Evolutionary conservation across 768 basidiomycete species (phyloP).

Genomic region (Podaxis carcinomalis): DNA sequence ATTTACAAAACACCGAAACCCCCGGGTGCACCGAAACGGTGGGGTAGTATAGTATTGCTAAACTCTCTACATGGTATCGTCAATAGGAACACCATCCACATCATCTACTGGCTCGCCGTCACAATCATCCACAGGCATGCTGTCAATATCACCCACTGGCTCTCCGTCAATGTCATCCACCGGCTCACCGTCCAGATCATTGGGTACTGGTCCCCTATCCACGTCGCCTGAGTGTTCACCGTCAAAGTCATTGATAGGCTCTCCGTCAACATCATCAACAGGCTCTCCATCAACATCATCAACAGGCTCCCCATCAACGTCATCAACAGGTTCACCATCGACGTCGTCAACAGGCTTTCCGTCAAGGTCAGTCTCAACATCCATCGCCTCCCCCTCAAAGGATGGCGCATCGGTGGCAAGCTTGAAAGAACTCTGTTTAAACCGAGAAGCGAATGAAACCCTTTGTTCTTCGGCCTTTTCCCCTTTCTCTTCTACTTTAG

Average conservation of each 20-base stretch:
- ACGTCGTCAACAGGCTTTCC: slow-evolving; percentile 23
- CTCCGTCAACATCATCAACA: slow-evolving; percentile 30
- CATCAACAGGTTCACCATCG: slow-evolving; percentile 34
- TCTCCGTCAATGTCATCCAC: slow-evolving; percentile 36
- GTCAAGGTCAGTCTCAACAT: slow-evolving; percentile 12
- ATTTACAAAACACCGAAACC: no score
- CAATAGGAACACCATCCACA: slow-evolving; percentile 38
- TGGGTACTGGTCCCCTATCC: slow-evolving; percentile 23
- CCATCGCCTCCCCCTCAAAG: background rate
- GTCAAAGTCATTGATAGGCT: slow-evolving; percentile 43
- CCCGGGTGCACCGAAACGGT: no score
- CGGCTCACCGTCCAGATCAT: slow-evolving; percentile 34
- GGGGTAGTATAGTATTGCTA: no score
- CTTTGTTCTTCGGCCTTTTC: slow-evolving; percentile 8
- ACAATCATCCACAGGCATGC: slow-evolving; percentile 33
- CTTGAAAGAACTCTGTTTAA: slow-evolving; percentile 77
- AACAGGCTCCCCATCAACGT: slow-evolving; percentile 25
- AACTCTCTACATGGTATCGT: slow-evolving; percentile 28
- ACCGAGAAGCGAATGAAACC: slow-evolving; percentile 46
- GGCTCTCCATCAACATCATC: slow-evolving; percentile 26
- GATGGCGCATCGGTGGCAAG: slow-evolving; percentile 43
- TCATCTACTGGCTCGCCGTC: slow-evolving; percentile 25
- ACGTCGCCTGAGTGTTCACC: slow-evolving; percentile 39
- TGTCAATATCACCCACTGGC: slow-evolving; percentile 35
- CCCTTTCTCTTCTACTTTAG: slow-evolving; percentile 25